These are phyloP conservation scores for Vitellaria paradoxa DNA, from an alignment of 179 eudicot species.

Conservation along the genomic window DNA sequence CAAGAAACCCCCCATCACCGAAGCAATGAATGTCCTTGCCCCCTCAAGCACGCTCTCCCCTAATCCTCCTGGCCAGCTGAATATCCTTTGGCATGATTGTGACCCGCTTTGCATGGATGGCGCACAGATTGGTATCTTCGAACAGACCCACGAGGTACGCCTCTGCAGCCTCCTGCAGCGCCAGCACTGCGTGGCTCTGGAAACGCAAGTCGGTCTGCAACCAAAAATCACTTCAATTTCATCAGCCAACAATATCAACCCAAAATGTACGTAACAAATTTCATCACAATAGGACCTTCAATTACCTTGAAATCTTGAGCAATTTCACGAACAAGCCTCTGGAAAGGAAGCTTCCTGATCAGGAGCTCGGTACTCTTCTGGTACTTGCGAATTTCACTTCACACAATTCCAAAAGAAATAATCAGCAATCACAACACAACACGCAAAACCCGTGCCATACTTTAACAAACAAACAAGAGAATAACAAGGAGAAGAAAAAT, in stretches of 20 bases:
- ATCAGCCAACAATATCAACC: background rate
- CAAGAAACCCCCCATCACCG: background rate
- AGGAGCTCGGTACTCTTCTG: slow-evolving; percentile 95
- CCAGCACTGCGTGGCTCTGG: slow-evolving; percentile 93
- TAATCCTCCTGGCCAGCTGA: slow-evolving; percentile 91
- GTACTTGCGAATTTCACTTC: slow-evolving; percentile 97
- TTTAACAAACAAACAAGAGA: background rate
- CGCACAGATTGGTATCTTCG: slow-evolving; percentile 90
- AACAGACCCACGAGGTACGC: slow-evolving; percentile 91
- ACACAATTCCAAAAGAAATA: background rate
- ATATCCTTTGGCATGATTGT: slow-evolving; percentile 97
- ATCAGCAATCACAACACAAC: too few relatives aligned
- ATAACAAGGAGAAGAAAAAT: background rate
- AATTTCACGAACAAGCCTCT: slow-evolving; percentile 98
- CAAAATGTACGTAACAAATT: background rate
- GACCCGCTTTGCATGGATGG: slow-evolving; percentile 95
- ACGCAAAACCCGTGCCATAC: background rate
- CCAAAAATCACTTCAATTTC: background rate
- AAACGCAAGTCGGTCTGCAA: slow-evolving; percentile 84
- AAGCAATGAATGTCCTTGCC: background rate
- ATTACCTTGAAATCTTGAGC: slow-evolving; percentile 87
- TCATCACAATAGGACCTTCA: background rate
- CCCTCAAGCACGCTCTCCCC: slow-evolving; percentile 90
- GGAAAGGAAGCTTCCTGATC: slow-evolving; percentile 95
- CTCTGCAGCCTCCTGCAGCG: slow-evolving; percentile 95